Base-by-base conservation (phyloP, 805 yeast species). In the Yamadazyma tumulicola region DNA sequence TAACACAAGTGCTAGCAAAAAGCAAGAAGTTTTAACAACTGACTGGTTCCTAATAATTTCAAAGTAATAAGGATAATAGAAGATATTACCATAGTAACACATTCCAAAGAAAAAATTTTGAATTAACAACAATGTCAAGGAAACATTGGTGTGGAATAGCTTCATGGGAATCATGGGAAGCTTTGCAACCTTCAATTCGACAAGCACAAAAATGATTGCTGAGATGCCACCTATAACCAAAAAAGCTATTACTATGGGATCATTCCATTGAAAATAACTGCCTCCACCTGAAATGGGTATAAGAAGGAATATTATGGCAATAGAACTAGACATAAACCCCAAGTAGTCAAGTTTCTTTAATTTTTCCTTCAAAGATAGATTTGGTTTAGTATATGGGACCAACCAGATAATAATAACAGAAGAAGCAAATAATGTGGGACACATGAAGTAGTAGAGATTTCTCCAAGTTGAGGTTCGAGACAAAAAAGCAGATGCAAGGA, bases 201-300 rank as follows among this genome's bases (percentile, higher is more conserved):
- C 62, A 3, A 73, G 17, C 7, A 78, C 21, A 37, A 81, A 79
- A 0, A 48, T 39, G 1, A 67, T 37, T 12, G 70, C 55, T 16
- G 57, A 46, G 6, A 54, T 17, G 1, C 55, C 55, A 1, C 71
- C 70, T 9, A 63, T 47, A 5, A 52, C 42, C 30, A 66, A 54
- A 46, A 64, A 47, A 10, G 47, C 39, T 15, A 66, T 64, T 6
- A 64, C 61, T 5, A 59, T 32, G 2, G 67, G 38, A 33, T 67
- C 70, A 42, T 66, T 47, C 88, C 88, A 82, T 0, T 62, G 49
- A 49, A 67, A 78, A 6, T 70, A 58, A 11, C 71, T 58, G 3
- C 86, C 86, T 22, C 86, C 87, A 12, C 81, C 79, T 41, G 72
- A 67, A 17, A 77, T 52, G 2, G 81, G 79, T 9, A 79, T 64